Evolutionary conservation across 2,329 filamentous ascomycete genomes (phyloP).

Genomic region (Neofusicoccum laricinum): DNA sequence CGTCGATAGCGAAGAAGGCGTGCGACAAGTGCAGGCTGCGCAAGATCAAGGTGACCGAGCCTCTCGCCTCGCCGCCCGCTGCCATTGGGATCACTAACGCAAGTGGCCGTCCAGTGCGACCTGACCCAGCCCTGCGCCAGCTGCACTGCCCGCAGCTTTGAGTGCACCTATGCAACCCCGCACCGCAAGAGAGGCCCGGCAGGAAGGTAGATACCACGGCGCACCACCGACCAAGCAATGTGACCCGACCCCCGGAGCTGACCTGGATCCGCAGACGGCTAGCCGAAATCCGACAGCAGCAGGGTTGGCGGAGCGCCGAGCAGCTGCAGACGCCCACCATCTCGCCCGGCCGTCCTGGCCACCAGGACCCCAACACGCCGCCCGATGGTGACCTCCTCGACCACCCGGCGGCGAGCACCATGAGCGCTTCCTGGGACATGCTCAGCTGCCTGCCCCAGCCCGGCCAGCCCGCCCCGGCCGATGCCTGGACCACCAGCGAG

Average conservation of each 20-base stretch:
- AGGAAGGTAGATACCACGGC: background rate
- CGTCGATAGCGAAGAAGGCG: slow-evolving; percentile 2
- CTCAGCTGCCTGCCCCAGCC: background rate
- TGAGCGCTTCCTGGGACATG: slow-evolving; percentile 5
- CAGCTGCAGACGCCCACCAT: slow-evolving; percentile 9
- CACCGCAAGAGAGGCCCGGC: slow-evolving; percentile 11
- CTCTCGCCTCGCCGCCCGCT: background rate
- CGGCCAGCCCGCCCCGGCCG: background rate
- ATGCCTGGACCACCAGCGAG: background rate
- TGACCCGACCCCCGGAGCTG: background rate
- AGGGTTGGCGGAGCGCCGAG: slow-evolving; percentile 1
- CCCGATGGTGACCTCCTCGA: background rate
- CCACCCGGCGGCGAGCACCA: background rate
- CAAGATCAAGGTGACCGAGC: slow-evolving; percentile 9
- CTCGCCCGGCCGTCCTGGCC: background rate
- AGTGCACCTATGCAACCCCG: slow-evolving; percentile 10
- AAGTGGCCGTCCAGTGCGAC: slow-evolving; percentile 9
- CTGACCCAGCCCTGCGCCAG: slow-evolving; percentile 12
- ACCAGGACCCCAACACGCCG: background rate
- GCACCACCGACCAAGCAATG: background rate
- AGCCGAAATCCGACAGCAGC: slow-evolving; percentile 9
- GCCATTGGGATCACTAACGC: background rate
- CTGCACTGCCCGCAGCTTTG: slow-evolving; percentile 9
- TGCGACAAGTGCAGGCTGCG: slow-evolving; percentile 14
- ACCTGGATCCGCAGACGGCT: slow-evolving; percentile 9